phyloP scores from a whole-genome alignment of 306 rosid species.

The Lotus japonicus region DNA sequence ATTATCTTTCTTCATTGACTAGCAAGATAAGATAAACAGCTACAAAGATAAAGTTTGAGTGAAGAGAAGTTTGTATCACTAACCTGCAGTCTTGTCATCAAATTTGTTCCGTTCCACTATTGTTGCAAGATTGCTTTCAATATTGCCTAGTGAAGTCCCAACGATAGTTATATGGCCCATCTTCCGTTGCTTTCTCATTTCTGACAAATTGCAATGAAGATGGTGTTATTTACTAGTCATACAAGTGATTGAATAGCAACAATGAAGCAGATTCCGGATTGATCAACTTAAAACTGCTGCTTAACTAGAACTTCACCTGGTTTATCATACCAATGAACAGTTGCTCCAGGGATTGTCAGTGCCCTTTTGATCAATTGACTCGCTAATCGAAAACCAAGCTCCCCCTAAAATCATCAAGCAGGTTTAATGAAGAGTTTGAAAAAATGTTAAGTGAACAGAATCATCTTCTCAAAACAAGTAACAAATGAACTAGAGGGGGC shows the following conservation, averaged over 20 bases:
- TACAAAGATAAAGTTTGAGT: not conserved
- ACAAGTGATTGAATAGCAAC: not conserved
- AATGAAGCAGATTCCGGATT: not conserved
- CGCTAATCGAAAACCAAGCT: constrained; percentile 64
- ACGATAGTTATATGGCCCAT: constrained; percentile 94
- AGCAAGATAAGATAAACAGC: not conserved
- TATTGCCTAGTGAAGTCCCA: constrained; percentile 49
- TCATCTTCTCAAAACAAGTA: constrained; percentile 3
- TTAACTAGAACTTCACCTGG: constrained; percentile 55
- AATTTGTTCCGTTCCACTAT: constrained; percentile 35
- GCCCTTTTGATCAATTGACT: constrained; percentile 64
- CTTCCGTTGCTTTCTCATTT: constrained; percentile 85
- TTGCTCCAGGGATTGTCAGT: constrained; percentile 53
- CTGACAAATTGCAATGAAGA: constrained; percentile 33
- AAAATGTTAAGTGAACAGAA: not conserved
- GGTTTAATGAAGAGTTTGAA: constrained; percentile 1
- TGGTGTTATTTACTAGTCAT: not conserved
- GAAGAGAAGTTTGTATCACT: constrained; percentile 12
- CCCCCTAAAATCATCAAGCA: constrained; percentile 51
- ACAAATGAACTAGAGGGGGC: constrained; percentile 1
- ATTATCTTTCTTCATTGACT: not conserved
- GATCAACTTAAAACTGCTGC: not conserved
- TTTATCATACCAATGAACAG: constrained; percentile 94
- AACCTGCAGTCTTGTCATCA: constrained; percentile 41
- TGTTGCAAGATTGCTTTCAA: constrained; percentile 45